Evolutionary conservation across 1,284 basidiomycete genomes (phyloP), one percentile per base, ranked within the genome.

Genomic region (Neonothopanus nambi): DNA sequence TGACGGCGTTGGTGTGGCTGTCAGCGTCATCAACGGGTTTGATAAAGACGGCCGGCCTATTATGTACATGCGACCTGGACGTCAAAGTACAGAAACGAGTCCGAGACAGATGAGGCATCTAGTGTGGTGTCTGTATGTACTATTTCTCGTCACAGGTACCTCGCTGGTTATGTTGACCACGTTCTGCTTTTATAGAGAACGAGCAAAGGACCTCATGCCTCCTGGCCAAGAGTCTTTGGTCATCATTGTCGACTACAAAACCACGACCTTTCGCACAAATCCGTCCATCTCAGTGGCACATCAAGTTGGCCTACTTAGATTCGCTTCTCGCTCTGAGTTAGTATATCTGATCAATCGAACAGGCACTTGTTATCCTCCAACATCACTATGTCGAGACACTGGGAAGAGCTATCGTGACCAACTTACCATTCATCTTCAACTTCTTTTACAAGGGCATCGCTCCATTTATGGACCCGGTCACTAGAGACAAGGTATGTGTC

Each of bases 311-410:
- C 23, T 23, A 28, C 13, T 33, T 45, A 21, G n/a, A 11, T 41
- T 24, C 30, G n/a, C n/a, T 12, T 11, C 18, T 9, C n/a, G n/a
- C 15, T n/a, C 37, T 20, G 9, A 15, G 26, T 26, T 6, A 5
- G 20, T 23, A 18, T 12, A 23, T 33, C 41, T 47, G n/a, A 59
- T 35, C 15, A 38, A 28, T 21, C 37, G 13, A 42, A 45, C 59
- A 84, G 79, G 84, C 91, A 2, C 77, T 95, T 21, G 76, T 81
- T 56, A 94, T 97, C 59, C 77, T 97, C 36, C 94, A 96, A 69
- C 84, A 93, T 59, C 93, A 96, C 69, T 97, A 97, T 63, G 88
- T 90, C 30, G 93, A 95, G 71, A 88, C 91, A 4, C 81, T 96
- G 26, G 94, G 93, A 18, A 81, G 91, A 17, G 93, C 91, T 12